phyloP scores from a whole-genome alignment of 148 eudicot genomes.

The Tetragonia tetragonoides region DNA sequence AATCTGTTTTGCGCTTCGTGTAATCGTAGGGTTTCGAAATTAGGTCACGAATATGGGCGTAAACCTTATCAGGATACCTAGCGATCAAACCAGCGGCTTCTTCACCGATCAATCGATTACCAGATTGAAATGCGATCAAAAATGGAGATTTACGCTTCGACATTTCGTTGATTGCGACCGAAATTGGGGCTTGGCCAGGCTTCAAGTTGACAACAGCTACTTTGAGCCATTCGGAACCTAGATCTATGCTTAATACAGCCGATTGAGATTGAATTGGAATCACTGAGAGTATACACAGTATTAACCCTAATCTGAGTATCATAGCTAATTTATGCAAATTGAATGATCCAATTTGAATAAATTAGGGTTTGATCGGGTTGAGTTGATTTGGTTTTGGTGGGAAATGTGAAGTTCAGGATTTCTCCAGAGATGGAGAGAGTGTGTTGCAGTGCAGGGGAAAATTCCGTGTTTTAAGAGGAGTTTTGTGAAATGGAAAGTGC shows the following conservation, averaged over 20 bases:
- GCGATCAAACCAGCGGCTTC: slow-evolving; percentile 76
- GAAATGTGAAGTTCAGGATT: slow-evolving; percentile 14
- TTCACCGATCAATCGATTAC: slow-evolving; percentile 73
- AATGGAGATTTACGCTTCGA: slow-evolving; percentile 88
- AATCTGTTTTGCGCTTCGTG: slow-evolving; percentile 30
- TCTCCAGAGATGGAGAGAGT: slow-evolving; percentile 8
- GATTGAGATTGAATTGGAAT: slow-evolving; percentile 36
- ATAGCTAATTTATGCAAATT: slow-evolving; percentile 16
- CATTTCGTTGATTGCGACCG: slow-evolving; percentile 94
- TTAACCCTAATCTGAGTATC: slow-evolving; percentile 36
- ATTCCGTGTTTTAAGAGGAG: slow-evolving; percentile 26
- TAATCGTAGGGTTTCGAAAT: slow-evolving; percentile 52
- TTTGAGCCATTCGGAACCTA: slow-evolving; percentile 93
- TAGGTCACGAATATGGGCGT: slow-evolving; percentile 63
- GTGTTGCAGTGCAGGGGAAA: not conserved
- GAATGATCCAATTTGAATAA: not conserved
- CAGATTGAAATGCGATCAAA: slow-evolving; percentile 64
- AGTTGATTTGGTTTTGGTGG: not conserved
- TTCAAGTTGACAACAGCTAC: slow-evolving; percentile 90
- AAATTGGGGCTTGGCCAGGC: slow-evolving; percentile 81
- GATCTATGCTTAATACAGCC: slow-evolving; percentile 88
- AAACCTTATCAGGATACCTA: slow-evolving; percentile 82
- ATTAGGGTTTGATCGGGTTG: not conserved
- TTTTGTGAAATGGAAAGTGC: slow-evolving; percentile 23
- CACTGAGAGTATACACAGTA: slow-evolving; percentile 32